phyloP scores from a whole-genome alignment of 2,329 filamentous ascomycete genomes.

The Thermothelomyces thermophilus region DNA sequence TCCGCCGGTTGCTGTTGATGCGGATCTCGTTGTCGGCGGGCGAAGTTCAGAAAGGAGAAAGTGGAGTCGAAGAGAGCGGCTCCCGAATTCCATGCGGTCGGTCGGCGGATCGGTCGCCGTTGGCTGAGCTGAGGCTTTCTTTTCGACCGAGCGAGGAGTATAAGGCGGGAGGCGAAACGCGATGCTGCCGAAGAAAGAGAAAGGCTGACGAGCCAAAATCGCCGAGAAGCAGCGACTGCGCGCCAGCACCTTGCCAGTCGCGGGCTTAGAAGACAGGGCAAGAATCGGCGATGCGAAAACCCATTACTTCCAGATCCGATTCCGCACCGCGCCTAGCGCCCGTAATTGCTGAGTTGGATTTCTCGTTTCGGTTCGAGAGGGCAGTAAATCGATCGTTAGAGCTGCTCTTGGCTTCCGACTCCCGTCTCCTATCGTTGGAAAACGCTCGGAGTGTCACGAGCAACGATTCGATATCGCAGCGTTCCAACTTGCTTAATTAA shows the following conservation, averaged over 20 bases:
- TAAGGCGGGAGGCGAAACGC: not conserved
- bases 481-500: not conserved
- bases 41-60: not conserved
- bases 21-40: not conserved
- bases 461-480: not conserved
- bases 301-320: constrained; percentile 6
- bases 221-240: not conserved
- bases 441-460: not conserved
- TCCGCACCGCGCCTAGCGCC: not conserved
- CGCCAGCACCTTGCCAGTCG: not conserved
- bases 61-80: not conserved
- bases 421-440: not conserved
- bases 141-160: not conserved
- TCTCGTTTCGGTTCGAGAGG: not conserved
- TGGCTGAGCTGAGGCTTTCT: not conserved
- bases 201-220: not conserved
- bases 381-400: constrained; percentile 1
- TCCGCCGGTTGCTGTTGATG: not conserved
- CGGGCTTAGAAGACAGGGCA: constrained; percentile 4
- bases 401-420: not conserved
- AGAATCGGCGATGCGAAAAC: not conserved
- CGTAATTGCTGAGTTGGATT: not conserved
- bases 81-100: not conserved
- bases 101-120: not conserved
- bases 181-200: not conserved